These are phyloP conservation scores for Conoideocrella luteorostrata DNA, from an alignment of 2,329 filamentous ascomycete species.

Conservation along the genomic window DNA sequence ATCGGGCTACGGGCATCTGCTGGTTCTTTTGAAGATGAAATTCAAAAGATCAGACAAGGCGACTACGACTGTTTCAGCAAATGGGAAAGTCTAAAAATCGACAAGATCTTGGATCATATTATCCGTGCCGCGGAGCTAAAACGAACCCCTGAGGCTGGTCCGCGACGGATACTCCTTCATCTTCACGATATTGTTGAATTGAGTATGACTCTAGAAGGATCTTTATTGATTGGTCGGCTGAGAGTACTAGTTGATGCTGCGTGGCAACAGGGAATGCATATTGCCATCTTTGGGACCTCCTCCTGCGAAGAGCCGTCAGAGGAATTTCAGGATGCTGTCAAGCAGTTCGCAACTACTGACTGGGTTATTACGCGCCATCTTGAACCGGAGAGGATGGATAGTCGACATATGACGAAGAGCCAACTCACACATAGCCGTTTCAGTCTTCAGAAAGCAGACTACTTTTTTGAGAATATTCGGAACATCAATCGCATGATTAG, in stretches of 20 bases:
- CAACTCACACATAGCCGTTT: constrained; percentile 1
- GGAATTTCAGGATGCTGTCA: constrained; percentile 33
- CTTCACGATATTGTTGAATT: constrained; percentile 79
- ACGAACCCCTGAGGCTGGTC: constrained; percentile 20
- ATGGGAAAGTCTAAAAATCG: constrained; percentile 58
- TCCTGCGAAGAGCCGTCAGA: constrained; percentile 45
- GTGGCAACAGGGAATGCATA: constrained; percentile 62
- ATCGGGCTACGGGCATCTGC: constrained; percentile 21
- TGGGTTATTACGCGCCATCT: constrained; percentile 32
- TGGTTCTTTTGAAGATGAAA: constrained; percentile 34
- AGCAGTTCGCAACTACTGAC: constrained; percentile 33
- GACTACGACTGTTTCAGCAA: constrained; percentile 33
- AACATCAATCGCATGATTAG: constrained; percentile 43
- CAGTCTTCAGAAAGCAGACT: constrained; percentile 29
- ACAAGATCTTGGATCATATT: constrained; percentile 50
- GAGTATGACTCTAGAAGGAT: constrained; percentile 60
- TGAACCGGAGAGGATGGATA: constrained; percentile 22
- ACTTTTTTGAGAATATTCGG: constrained; percentile 37
- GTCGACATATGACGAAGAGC: not conserved
- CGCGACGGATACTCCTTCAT: constrained; percentile 61
- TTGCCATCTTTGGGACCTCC: constrained; percentile 77
- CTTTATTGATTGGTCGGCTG: constrained; percentile 62
- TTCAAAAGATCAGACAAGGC: constrained; percentile 35
- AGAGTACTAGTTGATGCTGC: constrained; percentile 65
- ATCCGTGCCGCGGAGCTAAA: constrained; percentile 39